Evolutionary conservation across 768 basidiomycete genomes (phyloP).

Genomic region (Goffeauzyma gilvescens): DNA sequence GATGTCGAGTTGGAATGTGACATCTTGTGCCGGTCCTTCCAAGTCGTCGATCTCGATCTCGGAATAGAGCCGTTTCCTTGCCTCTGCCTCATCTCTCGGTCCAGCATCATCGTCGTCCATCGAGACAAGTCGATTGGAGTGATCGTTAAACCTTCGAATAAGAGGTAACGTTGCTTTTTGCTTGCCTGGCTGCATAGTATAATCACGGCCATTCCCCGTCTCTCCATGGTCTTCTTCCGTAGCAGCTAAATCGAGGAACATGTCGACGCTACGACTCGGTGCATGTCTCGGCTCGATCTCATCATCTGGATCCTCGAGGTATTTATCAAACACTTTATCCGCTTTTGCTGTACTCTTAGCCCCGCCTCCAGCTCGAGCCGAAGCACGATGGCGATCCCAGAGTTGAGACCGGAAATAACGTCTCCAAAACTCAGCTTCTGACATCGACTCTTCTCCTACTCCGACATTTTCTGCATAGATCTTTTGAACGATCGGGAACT

Average conservation of each 20-base stretch:
- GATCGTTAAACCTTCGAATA: slow-evolving; percentile 93
- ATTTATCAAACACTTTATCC: slow-evolving; percentile 86
- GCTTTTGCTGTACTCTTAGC: slow-evolving; percentile 38
- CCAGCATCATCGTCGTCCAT: slow-evolving; percentile 18
- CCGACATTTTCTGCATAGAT: slow-evolving; percentile 89
- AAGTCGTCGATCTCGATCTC: slow-evolving; percentile 76
- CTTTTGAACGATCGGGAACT: slow-evolving; percentile 82
- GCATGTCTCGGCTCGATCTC: slow-evolving; percentile 60
- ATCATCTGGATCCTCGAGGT: slow-evolving; percentile 89
- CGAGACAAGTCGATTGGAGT: slow-evolving; percentile 44
- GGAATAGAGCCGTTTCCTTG: slow-evolving; percentile 31
- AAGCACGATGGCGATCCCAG: slow-evolving; percentile 86
- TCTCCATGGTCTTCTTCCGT: slow-evolving; percentile 80
- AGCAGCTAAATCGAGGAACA: slow-evolving; percentile 68
- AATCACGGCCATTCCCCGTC: slow-evolving; percentile 70
- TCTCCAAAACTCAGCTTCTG: slow-evolving; percentile 85
- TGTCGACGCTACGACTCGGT: slow-evolving; percentile 48
- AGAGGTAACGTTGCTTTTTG: slow-evolving; percentile 73
- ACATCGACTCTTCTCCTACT: slow-evolving; percentile 57
- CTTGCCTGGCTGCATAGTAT: slow-evolving; percentile 89
- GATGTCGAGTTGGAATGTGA: slow-evolving; percentile 67
- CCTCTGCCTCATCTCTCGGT: slow-evolving; percentile 36
- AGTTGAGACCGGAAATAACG: slow-evolving; percentile 91
- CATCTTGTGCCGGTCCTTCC: slow-evolving; percentile 45
- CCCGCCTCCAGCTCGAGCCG: slow-evolving; percentile 60